These are phyloP conservation scores for Alliaria petiolata DNA, from an alignment of 345 rosid genomes.

Conservation along the genomic window DNA sequence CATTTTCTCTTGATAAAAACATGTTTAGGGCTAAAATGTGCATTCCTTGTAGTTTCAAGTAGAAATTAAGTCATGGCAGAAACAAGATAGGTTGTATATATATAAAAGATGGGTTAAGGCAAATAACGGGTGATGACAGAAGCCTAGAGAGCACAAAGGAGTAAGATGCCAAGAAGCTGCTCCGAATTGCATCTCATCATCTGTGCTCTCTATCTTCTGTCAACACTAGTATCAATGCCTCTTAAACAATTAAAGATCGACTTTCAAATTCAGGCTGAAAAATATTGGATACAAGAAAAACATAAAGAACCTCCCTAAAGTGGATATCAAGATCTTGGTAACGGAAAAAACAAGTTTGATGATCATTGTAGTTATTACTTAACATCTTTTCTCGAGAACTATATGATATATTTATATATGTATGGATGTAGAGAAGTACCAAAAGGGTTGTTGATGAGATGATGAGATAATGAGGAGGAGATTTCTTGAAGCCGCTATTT, in stretches of 20 bases:
- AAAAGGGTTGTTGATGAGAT: background rate
- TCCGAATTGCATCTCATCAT: slow-evolving; percentile 36
- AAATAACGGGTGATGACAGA: slow-evolving; percentile 68
- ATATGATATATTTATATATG: background rate
- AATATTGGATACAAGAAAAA: background rate
- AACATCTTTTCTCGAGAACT: background rate
- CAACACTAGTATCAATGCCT: slow-evolving; percentile 50
- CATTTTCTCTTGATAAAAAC: background rate
- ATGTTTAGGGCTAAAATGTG: background rate
- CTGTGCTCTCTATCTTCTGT: slow-evolving; percentile 96
- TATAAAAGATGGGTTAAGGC: slow-evolving; percentile 1
- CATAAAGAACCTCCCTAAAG: background rate
- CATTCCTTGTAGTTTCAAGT: background rate
- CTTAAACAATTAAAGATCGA: background rate
- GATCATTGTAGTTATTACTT: background rate
- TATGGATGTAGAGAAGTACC: background rate
- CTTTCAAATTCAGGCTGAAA: background rate
- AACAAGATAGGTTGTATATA: background rate
- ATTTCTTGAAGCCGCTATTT: slow-evolving; percentile 25
- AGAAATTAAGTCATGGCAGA: background rate
- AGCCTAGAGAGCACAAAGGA: slow-evolving; percentile 81
- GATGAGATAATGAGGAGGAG: slow-evolving; percentile 21
- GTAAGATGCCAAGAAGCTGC: slow-evolving; percentile 38
- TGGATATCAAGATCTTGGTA: background rate
- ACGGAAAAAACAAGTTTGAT: background rate